phyloP scores from a whole-genome alignment of 73 alveolate genomes.

The Paramecium primaurelia region DNA sequence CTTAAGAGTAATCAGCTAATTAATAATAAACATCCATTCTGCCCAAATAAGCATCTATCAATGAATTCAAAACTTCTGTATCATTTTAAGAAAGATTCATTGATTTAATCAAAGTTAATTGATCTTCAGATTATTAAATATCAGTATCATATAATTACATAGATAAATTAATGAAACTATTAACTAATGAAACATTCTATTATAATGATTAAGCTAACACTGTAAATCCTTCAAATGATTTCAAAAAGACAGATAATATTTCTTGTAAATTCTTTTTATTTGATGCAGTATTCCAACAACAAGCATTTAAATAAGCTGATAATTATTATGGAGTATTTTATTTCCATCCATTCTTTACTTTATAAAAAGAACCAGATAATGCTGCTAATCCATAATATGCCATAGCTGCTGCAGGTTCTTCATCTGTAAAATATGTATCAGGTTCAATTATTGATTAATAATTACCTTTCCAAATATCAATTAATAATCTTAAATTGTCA shows the following conservation, averaged over 20 bases:
- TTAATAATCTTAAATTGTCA: neutral
- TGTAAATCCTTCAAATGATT: slow-evolving; percentile 15
- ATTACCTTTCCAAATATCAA: slow-evolving; percentile 43
- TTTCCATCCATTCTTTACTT: slow-evolving; percentile 38
- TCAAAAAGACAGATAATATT: neutral
- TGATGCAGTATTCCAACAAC: slow-evolving; percentile 41
- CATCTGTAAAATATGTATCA: slow-evolving; percentile 44
- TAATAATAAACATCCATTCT: neutral
- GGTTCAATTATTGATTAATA: slow-evolving; percentile 15
- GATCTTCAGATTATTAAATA: neutral
- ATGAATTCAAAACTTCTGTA: neutral
- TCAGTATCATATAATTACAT: neutral
- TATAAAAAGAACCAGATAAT: slow-evolving; percentile 7
- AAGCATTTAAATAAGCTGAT: slow-evolving; percentile 18
- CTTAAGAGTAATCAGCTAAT: neutral
- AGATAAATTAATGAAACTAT: slow-evolving; percentile 1
- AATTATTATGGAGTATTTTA: neutral
- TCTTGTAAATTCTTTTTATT: slow-evolving; percentile 29
- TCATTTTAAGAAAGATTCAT: slow-evolving; percentile 21
- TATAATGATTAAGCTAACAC: neutral
- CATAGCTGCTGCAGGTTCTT: slow-evolving; percentile 44
- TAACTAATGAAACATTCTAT: neutral
- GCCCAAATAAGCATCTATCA: slow-evolving; percentile 6
- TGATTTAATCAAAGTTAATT: neutral
- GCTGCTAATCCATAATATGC: slow-evolving; percentile 31